Evolutionary conservation across 2,329 filamentous ascomycete species (phyloP).

Genomic region (Stenocarpella maydis): DNA sequence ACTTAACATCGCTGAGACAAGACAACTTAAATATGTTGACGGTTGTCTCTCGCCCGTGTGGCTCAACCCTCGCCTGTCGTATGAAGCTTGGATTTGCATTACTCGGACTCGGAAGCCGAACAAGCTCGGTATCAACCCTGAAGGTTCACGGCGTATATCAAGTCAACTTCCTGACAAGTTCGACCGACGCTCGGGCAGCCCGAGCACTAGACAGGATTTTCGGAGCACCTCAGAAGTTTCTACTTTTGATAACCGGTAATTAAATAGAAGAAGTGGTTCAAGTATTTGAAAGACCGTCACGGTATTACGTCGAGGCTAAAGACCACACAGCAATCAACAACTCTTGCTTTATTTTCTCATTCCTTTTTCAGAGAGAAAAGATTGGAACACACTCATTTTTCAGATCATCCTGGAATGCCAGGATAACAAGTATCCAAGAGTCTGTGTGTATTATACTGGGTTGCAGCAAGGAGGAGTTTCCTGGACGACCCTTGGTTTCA

Average conservation of each 20-base stretch:
- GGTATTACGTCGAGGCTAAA: too few species aligned
- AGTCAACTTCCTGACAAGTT: neutral
- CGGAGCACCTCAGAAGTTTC: too few species aligned
- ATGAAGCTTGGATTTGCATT: neutral
- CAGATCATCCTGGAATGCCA: neutral
- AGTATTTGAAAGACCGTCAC: too few species aligned
- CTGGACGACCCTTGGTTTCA: neutral
- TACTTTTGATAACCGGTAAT: neutral
- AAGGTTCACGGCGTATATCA: conserved; percentile 12
- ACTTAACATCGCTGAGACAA: too few species aligned
- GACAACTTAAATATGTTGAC: neutral
- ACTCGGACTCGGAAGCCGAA: neutral
- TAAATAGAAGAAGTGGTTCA: neutral
- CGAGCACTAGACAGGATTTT: neutral
- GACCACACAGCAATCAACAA: too few species aligned
- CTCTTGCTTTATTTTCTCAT: too few species aligned
- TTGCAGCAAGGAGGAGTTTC: neutral
- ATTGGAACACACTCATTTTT: too few species aligned
- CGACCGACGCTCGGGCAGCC: neutral
- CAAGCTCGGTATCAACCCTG: neutral
- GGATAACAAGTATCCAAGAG: neutral
- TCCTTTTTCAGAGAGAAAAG: too few species aligned
- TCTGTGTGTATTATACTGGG: neutral
- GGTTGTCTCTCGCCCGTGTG: neutral
- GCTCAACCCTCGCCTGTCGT: neutral